Evolutionary conservation across 495 filamentous ascomycete genomes (phyloP).

Genomic region (Penicillium angulare): DNA sequence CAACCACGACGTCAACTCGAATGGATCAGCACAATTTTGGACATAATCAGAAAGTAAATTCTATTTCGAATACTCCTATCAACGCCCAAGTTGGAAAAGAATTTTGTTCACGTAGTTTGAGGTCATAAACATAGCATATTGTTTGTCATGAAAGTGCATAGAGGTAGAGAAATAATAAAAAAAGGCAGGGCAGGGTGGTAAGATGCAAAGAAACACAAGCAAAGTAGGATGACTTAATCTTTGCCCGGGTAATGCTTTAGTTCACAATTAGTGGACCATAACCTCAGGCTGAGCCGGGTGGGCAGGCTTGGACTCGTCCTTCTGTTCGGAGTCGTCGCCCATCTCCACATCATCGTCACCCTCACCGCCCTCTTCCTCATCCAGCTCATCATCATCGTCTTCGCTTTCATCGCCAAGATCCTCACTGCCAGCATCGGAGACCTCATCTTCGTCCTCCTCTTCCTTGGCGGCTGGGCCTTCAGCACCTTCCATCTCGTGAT

Average conservation of each 20-base stretch:
- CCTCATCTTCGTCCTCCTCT: constrained; percentile 70
- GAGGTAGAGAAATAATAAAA: constrained; percentile 2
- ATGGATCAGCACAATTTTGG: not conserved
- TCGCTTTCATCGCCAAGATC: constrained; percentile 95
- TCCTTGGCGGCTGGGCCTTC: constrained; percentile 58
- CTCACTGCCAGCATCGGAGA: constrained; percentile 84
- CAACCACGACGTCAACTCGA: not conserved
- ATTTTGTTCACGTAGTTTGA: constrained; percentile 15
- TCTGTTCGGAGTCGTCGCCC: constrained; percentile 59
- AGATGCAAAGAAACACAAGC: not conserved
- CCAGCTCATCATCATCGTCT: constrained; percentile 81
- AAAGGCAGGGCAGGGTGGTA: not conserved
- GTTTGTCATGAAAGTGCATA: constrained; percentile 18
- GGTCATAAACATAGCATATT: constrained; percentile 38
- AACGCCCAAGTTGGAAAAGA: constrained; percentile 17
- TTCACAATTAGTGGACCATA: constrained; percentile 48
- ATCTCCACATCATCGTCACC: constrained; percentile 85
- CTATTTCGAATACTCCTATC: constrained; percentile 32
- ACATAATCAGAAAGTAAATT: constrained; percentile 17
- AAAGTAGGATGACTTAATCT: not conserved
- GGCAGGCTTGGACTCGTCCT: constrained; percentile 16
- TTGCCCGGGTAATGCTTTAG: not conserved
- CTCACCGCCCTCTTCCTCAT: constrained; percentile 65
- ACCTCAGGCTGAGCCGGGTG: constrained; percentile 46
- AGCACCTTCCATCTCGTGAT: constrained; percentile 80